Evolutionary conservation across 306 rosid species (phyloP).

Genomic region (Gleditsia sinensis): DNA sequence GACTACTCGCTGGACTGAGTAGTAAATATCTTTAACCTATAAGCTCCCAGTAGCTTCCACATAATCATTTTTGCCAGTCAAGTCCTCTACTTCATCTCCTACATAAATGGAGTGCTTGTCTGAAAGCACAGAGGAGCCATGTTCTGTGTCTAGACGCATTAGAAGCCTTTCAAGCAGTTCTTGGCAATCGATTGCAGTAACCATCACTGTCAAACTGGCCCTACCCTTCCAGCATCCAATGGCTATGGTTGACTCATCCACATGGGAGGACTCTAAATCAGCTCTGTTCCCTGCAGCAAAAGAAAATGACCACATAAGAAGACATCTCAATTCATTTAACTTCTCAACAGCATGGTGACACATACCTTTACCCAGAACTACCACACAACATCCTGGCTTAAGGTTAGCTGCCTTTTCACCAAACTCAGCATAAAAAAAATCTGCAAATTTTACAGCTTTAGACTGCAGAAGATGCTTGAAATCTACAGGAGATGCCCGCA

Average conservation of each 20-base stretch:
- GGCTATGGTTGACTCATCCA: constrained; percentile 85
- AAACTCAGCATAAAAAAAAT: constrained; percentile 77
- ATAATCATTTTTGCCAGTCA: constrained; percentile 29
- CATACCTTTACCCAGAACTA: constrained; percentile 72
- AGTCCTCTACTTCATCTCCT: constrained; percentile 40
- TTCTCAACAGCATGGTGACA: constrained; percentile 9
- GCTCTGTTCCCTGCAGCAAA: constrained; percentile 49
- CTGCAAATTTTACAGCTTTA: constrained; percentile 76
- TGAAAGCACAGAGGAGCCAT: constrained; percentile 33
- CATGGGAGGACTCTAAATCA: constrained; percentile 44
- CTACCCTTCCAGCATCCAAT: constrained; percentile 98
- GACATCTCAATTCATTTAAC: background rate
- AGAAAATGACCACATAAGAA: background rate
- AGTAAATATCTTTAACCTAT: constrained; percentile 11
- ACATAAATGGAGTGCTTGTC: constrained; percentile 34
- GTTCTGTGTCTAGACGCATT: constrained; percentile 51
- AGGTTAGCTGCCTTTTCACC: constrained; percentile 69
- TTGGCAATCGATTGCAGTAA: constrained; percentile 84
- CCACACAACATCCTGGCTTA: constrained; percentile 85
- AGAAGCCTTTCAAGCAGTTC: constrained; percentile 83
- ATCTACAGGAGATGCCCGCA: constrained; percentile 67
- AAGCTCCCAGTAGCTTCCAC: constrained; percentile 29
- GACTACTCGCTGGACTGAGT: too few relatives aligned
- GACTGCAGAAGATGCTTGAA: constrained; percentile 82
- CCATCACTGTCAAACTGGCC: constrained; percentile 83